phyloP scores from a whole-genome alignment of 106 monocot genomes.

The Iris macrosiphon region DNA sequence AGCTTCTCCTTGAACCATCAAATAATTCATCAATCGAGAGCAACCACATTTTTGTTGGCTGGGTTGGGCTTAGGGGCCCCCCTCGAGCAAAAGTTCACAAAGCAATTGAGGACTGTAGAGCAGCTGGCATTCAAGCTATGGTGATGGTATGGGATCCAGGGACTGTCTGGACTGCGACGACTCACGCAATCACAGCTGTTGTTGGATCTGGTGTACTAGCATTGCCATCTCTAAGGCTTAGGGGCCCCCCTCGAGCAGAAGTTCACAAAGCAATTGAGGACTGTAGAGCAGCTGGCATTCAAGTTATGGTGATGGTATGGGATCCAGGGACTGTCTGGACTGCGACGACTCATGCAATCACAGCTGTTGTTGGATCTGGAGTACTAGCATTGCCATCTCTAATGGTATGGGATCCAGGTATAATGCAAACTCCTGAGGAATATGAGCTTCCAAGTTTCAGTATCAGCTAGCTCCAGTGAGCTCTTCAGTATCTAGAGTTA shows the following conservation, averaged over 20 bases:
- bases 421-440: no score
- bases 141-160: slow-evolving; percentile 21
- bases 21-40: slow-evolving; percentile 70
- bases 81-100: no score
- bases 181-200: slow-evolving; percentile 63
- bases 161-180: slow-evolving; percentile 68
- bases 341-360: slow-evolving; percentile 62
- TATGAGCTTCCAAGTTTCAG: no score
- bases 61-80: slow-evolving; percentile 72
- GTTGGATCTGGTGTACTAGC: slow-evolving; percentile 69
- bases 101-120: no score
- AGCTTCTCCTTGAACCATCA: slow-evolving; percentile 57
- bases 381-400: slow-evolving; percentile 70
- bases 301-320: slow-evolving; percentile 82
- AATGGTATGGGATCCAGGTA: no score
- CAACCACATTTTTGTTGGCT: slow-evolving; percentile 61
- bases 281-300: slow-evolving; percentile 82
- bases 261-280: slow-evolving; percentile 85
- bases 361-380: slow-evolving; percentile 67
- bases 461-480: no score
- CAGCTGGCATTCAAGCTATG: no score
- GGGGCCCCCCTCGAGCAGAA: slow-evolving; percentile 87
- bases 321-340: slow-evolving; percentile 88
- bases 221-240: no score
- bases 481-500: no score